Percentiles rank a stretch among this genome's conserved stretches.
These are phyloP conservation scores for Cylindrotheca closterium DNA, from an alignment of 108 stramenopile species.

Conservation along the genomic window DNA sequence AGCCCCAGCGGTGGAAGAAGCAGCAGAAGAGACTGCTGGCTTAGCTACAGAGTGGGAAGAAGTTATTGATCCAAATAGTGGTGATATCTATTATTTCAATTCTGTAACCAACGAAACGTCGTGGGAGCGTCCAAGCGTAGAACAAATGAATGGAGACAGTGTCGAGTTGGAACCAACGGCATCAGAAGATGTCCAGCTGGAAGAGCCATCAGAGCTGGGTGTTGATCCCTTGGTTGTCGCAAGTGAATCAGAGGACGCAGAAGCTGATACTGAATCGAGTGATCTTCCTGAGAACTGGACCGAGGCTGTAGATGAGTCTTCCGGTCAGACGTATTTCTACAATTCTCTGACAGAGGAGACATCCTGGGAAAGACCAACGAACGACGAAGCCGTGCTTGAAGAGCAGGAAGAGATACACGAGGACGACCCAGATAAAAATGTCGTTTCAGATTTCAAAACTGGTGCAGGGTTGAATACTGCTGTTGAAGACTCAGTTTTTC, in stretches of 20 bases:
- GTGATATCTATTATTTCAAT: slow-evolving; percentile 30
- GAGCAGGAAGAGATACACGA: background rate
- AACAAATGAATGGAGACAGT: background rate
- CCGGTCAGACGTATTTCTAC: slow-evolving; percentile 24
- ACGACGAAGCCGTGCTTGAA: background rate
- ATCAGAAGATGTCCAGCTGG: background rate
- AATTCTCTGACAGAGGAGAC: slow-evolving; percentile 26
- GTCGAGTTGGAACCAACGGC: background rate
- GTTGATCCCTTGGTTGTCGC: background rate
- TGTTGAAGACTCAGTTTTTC: background rate
- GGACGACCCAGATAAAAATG: slow-evolving; percentile 2
- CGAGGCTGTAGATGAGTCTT: slow-evolving; percentile 11
- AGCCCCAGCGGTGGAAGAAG: background rate
- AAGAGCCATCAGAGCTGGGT: slow-evolving; percentile 2
- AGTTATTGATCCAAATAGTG: slow-evolving; percentile 6
- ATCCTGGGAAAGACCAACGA: slow-evolving; percentile 26
- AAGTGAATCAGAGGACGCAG: slow-evolving; percentile 2
- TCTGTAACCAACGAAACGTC: slow-evolving; percentile 15
- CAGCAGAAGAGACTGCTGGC: background rate
- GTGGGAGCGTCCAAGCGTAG: slow-evolving; percentile 26
- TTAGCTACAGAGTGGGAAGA: slow-evolving; percentile 10
- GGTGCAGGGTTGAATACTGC: background rate
- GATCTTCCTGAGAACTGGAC: slow-evolving; percentile 3
- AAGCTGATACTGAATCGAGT: background rate
- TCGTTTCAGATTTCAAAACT: background rate